Conservation (phyloP, 2,329 filamentous ascomycete species). For the Cadophora sp. region DNA sequence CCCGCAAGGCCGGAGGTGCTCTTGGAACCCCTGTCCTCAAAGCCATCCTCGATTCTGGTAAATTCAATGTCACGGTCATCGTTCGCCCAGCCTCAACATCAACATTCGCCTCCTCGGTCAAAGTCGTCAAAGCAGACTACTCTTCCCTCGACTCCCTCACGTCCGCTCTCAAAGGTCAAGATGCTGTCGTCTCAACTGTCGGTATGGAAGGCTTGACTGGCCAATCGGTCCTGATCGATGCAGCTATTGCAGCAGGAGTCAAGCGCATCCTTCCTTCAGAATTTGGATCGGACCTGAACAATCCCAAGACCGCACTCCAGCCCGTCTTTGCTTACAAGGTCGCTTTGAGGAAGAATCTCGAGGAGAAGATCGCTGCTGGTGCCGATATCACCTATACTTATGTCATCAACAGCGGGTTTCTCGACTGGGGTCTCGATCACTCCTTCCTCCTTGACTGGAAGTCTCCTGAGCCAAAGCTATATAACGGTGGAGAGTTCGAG, state of each 20-base stretch:
- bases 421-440: conserved; percentile 58
- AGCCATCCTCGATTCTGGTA: conserved; percentile 36
- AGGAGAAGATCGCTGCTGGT: conserved; percentile 48
- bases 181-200: conserved; percentile 63
- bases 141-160: conserved; percentile 50
- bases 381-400: conserved; percentile 60
- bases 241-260: conserved; percentile 53
- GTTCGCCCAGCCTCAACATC: conserved; percentile 47
- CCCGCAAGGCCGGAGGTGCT: conserved; percentile 34
- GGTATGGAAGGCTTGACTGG: conserved; percentile 43
- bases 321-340: conserved; percentile 61
- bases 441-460: conserved; percentile 53
- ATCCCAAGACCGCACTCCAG: conserved; percentile 49
- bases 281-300: conserved; percentile 53
- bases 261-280: conserved; percentile 64
- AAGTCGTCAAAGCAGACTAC: conserved; percentile 55
- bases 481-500: conserved; percentile 56
- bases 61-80: conserved; percentile 57
- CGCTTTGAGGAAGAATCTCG: conserved; percentile 49
- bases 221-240: conserved; percentile 62
- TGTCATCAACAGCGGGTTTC: conserved; percentile 61
- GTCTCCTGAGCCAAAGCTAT: conserved; percentile 50
- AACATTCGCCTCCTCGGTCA: conserved; percentile 45
- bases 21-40: conserved; percentile 39
- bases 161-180: conserved; percentile 59